Evolutionary conservation across 495 filamentous ascomycete genomes (phyloP).

Genomic region (Lophiotrema nucula): DNA sequence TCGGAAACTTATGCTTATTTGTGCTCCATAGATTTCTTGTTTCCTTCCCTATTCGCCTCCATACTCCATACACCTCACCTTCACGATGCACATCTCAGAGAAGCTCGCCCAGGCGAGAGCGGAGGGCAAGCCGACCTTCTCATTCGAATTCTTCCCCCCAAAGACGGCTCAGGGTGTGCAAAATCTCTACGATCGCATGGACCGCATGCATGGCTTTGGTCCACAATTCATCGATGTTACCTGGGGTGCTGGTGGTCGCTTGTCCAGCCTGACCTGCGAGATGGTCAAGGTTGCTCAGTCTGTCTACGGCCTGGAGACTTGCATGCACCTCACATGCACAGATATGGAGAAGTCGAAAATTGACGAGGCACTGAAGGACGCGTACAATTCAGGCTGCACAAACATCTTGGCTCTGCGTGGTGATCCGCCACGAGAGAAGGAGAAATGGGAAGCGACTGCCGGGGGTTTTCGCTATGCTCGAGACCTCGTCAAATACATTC

Average conservation of each 20-base stretch:
- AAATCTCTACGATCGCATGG: constrained; percentile 99
- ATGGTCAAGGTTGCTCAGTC: constrained; percentile 97
- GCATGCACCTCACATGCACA: constrained; percentile 98
- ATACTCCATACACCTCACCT: neutral
- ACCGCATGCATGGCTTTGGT: constrained; percentile 93
- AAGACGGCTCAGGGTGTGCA: constrained; percentile 99
- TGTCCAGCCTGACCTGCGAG: constrained; percentile 89
- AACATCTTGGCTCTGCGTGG: constrained; percentile 96
- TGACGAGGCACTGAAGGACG: constrained; percentile 79
- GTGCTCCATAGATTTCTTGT: neutral
- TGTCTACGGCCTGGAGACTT: constrained; percentile 95
- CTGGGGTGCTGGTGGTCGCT: constrained; percentile 93
- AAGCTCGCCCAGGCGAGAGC: constrained; percentile 82
- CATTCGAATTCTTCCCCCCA: constrained; percentile 99
- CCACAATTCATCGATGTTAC: constrained; percentile 97
- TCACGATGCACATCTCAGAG: constrained; percentile 78
- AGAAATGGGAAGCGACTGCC: constrained; percentile 84
- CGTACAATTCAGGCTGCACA: constrained; percentile 93
- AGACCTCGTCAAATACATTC: constrained; percentile 92
- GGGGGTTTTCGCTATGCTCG: constrained; percentile 88
- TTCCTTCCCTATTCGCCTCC: neutral
- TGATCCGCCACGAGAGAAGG: constrained; percentile 91
- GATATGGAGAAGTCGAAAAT: constrained; percentile 94
- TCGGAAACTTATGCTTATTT: neutral
- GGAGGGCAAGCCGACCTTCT: constrained; percentile 79